Conservation (phyloP, 1,284 basidiomycete genomes). For the Ganoderma multipileum region DNA sequence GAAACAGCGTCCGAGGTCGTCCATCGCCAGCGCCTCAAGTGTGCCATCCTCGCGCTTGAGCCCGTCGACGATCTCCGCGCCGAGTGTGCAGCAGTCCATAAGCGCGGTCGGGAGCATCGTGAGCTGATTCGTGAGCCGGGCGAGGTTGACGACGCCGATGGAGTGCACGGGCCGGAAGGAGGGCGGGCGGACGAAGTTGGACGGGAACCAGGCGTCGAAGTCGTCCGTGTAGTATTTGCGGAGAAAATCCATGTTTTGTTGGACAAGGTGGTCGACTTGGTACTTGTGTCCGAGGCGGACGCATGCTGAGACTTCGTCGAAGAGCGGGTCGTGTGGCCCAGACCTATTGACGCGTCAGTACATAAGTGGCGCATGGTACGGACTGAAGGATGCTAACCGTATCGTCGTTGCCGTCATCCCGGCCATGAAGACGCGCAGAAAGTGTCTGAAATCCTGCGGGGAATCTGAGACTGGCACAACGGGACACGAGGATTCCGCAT, state of each 20-base stretch:
- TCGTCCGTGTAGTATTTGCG: constrained; percentile 24
- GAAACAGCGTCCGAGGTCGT: constrained; percentile 31
- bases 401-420: constrained; percentile 9
- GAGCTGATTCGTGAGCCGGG: constrained; percentile 17
- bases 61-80: constrained; percentile 24
- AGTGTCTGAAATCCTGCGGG: constrained; percentile 25
- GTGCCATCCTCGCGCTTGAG: constrained; percentile 23
- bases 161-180: constrained; percentile 19
- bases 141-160: constrained; percentile 31
- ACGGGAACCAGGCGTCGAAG: constrained; percentile 25
- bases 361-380: no score
- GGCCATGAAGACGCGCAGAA: constrained; percentile 21
- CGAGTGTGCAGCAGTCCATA: constrained; percentile 31
- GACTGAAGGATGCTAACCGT: constrained; percentile 10
- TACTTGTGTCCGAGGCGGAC: constrained; percentile 31
- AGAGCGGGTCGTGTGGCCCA: constrained; percentile 17
- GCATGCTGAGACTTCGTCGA: constrained; percentile 25
- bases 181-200: constrained; percentile 21
- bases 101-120: constrained; percentile 28
- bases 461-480: constrained; percentile 19
- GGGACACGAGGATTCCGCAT: neutral
- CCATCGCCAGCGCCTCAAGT: constrained; percentile 22
- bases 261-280: constrained; percentile 25
- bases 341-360: constrained; percentile 11
- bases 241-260: constrained; percentile 23